Evolutionary conservation across 176 grass and related monocot species (phyloP), one percentile per base, ranked within the genome.

Genomic region (Otatea glauca): DNA sequence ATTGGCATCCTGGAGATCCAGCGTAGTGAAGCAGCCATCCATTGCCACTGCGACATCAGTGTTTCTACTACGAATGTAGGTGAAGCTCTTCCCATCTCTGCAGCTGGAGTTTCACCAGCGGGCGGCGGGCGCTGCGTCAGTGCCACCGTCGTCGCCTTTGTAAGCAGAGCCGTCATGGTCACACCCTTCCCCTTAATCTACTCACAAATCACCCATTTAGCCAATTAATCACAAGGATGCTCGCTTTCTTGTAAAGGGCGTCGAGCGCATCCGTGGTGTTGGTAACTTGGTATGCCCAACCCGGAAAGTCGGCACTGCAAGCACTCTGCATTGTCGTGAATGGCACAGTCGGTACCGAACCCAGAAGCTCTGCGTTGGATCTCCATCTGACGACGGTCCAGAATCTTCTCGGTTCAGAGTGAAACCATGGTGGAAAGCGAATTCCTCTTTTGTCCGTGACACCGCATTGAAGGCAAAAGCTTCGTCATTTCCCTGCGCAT

Each of bases 31-130:
- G 27, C 96, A 91, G 58, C 96, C 96, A 63, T 96, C 91, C 0
- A 99, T 96, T 9, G 96, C 93, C 58, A 99, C 93, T 4, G 93
- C 93, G 27, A 99, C 93, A 44, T 93, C 93, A 70, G 96, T 99
- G 75, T 96, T 99, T 84, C 96, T 96, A 72, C 96, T 94, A 80
- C 85, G 87, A 67, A 79, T 96, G 75, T 96, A 96, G 9, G 93
- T 99, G 84, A 99, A 96, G 81, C 93, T 99, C 89, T 94, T 92
- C 25, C 91, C 96, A 91, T 99, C 96, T 64, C 93, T 99, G 84
- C 96, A 99, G 73, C 93, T 94, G 43, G 93, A 86, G 76, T n/a
- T 99, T 96, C 38, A 96, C 91, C 55, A 99, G 89, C 37, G 37
- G 37, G 37, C 2, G 37, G 37, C 6, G 91, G 91, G 73, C 96